Evolutionary conservation across 1,284 basidiomycete genomes (phyloP).

Genomic region (Ceratobasidium sp.): DNA sequence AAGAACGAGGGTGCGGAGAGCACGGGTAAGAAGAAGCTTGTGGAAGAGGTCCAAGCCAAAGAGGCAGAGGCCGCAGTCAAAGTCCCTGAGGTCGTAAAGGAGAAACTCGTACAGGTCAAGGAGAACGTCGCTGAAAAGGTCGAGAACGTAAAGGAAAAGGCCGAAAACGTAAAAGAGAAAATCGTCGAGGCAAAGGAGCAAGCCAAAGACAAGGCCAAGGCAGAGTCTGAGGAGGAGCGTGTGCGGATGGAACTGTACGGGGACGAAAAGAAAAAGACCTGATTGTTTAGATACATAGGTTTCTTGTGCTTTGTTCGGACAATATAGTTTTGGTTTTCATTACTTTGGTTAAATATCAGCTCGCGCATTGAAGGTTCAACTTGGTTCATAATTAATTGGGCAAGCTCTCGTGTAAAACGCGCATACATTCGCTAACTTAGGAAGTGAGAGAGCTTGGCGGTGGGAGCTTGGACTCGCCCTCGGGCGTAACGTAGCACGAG

Average conservation of each 20-base stretch:
- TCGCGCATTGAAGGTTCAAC: neutral
- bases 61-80: constrained; percentile 9
- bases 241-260: constrained; percentile 63
- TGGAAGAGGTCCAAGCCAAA: constrained; percentile 36
- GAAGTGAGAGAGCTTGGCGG: constrained; percentile 59
- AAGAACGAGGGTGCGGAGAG: constrained; percentile 32
- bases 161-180: constrained; percentile 56
- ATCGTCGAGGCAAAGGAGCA: constrained; percentile 55
- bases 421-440: constrained; percentile 2
- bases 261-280: constrained; percentile 18
- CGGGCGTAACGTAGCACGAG: constrained; percentile 86
- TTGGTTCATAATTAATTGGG: neutral
- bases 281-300: neutral
- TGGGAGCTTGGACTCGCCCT: constrained; percentile 72
- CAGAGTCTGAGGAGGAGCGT: constrained; percentile 59
- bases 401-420: neutral
- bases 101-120: constrained; percentile 7
- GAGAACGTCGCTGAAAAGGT: constrained; percentile 41
- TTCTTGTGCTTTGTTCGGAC: constrained; percentile 14
- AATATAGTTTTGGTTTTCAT: constrained; percentile 11
- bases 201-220: constrained; percentile 24
- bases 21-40: constrained; percentile 38
- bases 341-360: constrained; percentile 9
- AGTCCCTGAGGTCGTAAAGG: neutral
- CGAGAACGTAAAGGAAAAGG: constrained; percentile 58